Evolutionary conservation across 1,284 basidiomycete genomes (phyloP).

Genomic region (Sporisorium iseilematis-ciliati): DNA sequence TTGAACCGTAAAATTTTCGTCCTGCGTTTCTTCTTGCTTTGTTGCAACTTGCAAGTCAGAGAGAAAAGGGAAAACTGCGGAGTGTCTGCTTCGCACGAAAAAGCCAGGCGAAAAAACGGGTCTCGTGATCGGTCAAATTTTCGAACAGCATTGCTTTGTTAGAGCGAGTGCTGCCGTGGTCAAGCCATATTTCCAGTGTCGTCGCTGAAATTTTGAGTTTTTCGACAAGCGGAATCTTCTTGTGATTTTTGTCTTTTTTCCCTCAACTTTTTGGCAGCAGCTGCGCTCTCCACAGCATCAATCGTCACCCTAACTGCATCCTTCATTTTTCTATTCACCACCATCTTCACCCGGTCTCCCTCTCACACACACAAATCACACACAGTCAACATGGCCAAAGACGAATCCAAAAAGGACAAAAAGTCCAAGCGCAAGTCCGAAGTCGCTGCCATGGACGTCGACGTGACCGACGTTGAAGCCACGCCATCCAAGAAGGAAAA

Average conservation of each 20-base stretch:
- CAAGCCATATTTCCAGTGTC: not conserved
- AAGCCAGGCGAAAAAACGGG: not conserved
- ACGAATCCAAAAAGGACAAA: slow-evolving; percentile 63
- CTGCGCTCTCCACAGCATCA: not conserved
- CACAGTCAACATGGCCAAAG: slow-evolving; percentile 54
- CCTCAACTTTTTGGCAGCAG: not conserved
- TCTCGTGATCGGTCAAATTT: slow-evolving; percentile 30
- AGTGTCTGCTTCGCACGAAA: not conserved
- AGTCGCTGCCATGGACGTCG: slow-evolving; percentile 49
- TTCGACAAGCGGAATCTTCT: slow-evolving; percentile 4
- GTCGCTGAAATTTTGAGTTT: slow-evolving; percentile 9
- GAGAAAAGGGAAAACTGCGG: slow-evolving; percentile 28
- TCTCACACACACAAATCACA: not conserved
- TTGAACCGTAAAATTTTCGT: slow-evolving; percentile 6
- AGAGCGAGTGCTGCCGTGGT: not conserved
- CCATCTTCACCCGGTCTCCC: slow-evolving; percentile 4
- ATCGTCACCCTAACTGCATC: no score
- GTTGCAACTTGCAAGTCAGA: not conserved
- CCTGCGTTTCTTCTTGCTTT: slow-evolving; percentile 1
- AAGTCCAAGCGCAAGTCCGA: slow-evolving; percentile 58
- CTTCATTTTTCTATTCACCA: slow-evolving; percentile 5
- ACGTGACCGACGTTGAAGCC: slow-evolving; percentile 30
- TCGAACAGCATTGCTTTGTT: not conserved
- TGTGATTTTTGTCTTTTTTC: slow-evolving; percentile 3
- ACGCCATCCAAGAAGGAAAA: slow-evolving; percentile 53